Base-by-base conservation (phyloP, 495 filamentous ascomycete genomes). In the Xylaria grammica region DNA sequence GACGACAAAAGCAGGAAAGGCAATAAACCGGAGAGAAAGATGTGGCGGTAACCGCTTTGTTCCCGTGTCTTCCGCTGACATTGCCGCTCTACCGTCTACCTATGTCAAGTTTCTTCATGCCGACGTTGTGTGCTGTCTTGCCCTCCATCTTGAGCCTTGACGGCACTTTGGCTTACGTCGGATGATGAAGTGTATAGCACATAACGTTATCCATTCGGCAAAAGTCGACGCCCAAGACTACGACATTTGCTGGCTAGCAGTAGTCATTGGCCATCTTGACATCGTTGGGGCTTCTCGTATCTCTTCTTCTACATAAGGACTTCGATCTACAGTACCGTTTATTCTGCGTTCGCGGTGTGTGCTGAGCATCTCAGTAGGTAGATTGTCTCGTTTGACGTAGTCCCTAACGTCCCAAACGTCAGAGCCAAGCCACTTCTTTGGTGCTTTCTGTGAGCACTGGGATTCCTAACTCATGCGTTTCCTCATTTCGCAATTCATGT, bases 91-190 rank as follows among this genome's bases (percentile, higher is more conserved):
- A 29, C 51, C 24, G 51, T 36, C 26, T n/a, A n/a, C n/a, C n/a
- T n/a, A 34, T 53, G 26, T 53, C 61, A 56, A 55, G 42, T 56
- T 63, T 50, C 20, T 22, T 50, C 51, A 32, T 56, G 20, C 51
- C 29, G 32, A 60, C 49, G 50, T 46, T 26, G 46, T 64, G 62
- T 51, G 62, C 34, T 64, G 52, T 57, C 62, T 51, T 48, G 36
- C 53, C 52, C 62, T 64, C 53, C 60, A 63, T 48, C 36, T 58
- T 24, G 62, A 58, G 53, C 20, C 20, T 40, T 30, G 40, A 38
- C 42, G 27, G 53, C 44, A 49, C 51, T 48, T 56, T 51, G 29
- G 32, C 44, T 54, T 64, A 53, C 53, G 26, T 48, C 26, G 44
- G 44, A 55, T 57, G 52, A 51, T 32, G 29, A 30, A 50, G 30